Conservation (phyloP, 2,329 filamentous ascomycete genomes). For the Zasmidium citrigriseum region DNA sequence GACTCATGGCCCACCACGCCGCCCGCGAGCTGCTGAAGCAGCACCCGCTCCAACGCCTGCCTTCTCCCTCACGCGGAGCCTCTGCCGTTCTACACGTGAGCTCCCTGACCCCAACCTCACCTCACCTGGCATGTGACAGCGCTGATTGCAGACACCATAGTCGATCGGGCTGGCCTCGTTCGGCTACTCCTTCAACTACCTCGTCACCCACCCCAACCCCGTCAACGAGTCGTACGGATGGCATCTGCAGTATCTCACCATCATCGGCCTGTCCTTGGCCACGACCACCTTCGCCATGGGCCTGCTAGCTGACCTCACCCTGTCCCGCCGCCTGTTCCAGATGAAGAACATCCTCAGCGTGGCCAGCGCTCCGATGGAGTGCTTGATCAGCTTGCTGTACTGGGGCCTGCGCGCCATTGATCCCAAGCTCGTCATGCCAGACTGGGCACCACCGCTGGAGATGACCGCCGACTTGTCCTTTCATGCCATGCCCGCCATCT, state of each 20-base stretch:
- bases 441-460: slow-evolving; percentile 40
- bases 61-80: slow-evolving; percentile 63
- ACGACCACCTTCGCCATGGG: slow-evolving; percentile 63
- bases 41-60: slow-evolving; percentile 67
- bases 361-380: slow-evolving; percentile 67
- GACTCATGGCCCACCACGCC: slow-evolving; percentile 4
- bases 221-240: slow-evolving; percentile 63
- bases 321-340: slow-evolving; percentile 60
- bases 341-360: slow-evolving; percentile 69
- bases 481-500: slow-evolving; percentile 65
- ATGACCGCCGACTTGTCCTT: slow-evolving; percentile 63
- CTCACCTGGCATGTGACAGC: background rate
- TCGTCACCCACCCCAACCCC: slow-evolving; percentile 38
- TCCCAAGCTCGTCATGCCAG: slow-evolving; percentile 56
- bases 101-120: background rate
- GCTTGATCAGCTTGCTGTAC: slow-evolving; percentile 71
- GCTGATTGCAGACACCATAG: background rate
- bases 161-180: slow-evolving; percentile 47
- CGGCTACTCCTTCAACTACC: slow-evolving; percentile 46
- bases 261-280: slow-evolving; percentile 66
- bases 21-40: slow-evolving; percentile 34
- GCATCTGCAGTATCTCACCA: slow-evolving; percentile 73
- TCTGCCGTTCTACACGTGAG: slow-evolving; percentile 63
- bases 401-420: slow-evolving; percentile 64
- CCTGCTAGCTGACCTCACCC: slow-evolving; percentile 64